Base-by-base conservation (phyloP, 2,329 filamentous ascomycete genomes). In the Boeremia lycopersici region DNA sequence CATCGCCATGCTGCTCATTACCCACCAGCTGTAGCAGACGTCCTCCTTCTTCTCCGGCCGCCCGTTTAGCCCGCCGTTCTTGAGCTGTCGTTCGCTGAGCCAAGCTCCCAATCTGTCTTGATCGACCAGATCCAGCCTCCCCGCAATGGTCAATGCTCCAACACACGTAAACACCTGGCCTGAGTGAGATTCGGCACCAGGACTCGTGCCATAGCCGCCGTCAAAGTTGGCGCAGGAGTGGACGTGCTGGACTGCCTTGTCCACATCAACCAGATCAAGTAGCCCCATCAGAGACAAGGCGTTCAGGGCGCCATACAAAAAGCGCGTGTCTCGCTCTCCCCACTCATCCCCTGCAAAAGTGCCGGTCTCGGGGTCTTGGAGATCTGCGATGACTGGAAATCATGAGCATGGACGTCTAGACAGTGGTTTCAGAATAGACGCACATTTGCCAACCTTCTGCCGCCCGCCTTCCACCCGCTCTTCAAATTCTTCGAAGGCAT, bases 1-100 rank as follows among this genome's bases (percentile, higher is more conserved):
- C 83, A 98, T 97, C 40, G 89, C 88, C 63, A 99, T 79, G 73
- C 93, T 96, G 71, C 90, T 93, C 70, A 93, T 79, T 39, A 98
- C 95, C 95, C 95, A 99, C 95, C 95, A 99, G 74, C 91, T 96
- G 78, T 99, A 99, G 78, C 95, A 99, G 12, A 96, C 93, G 74
- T 99, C 95, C 73, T 96, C 93, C 59, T 90, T 79, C 80, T 99
- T 99, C 78, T 98, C 95, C 0, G 95, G 95, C 43, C 95, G 84
- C 2, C 95, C 95, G 72, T 99, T 99, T 45, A 99, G 79, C 0
- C 95, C 95, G 28, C 95, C 95, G 42, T 88, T 88, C 9, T 90
- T 84, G 26, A 96, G 81, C 74, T 99, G 95, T 59, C 95, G 85
- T 77, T 99, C 95, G 74, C 92, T 96, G 48, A 99, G 81, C 95